Percentiles rank a stretch among this genome's conserved stretches.
Conservation (phyloP, 306 rosid genomes). For the Acacia crassicarpa region DNA sequence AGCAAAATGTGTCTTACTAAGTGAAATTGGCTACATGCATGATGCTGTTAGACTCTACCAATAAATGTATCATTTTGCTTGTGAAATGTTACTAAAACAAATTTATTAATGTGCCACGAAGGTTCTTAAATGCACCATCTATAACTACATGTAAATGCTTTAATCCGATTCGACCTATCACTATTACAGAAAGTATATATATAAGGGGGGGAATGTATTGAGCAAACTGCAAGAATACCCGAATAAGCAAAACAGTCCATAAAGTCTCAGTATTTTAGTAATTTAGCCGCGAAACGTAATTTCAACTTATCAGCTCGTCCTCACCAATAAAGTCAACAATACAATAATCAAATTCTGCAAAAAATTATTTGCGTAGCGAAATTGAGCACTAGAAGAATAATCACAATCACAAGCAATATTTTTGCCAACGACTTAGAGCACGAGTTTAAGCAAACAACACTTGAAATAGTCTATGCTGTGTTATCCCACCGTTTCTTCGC, state of each 20-base stretch:
- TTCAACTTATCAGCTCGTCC: background rate
- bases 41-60: background rate
- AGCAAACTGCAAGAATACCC: background rate
- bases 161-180: background rate
- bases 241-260: constrained; percentile 15
- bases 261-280: background rate
- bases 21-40: background rate
- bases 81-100: background rate
- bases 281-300: constrained; percentile 7
- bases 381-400: background rate
- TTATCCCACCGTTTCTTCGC: background rate
- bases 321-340: background rate
- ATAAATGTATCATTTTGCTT: background rate
- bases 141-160: background rate
- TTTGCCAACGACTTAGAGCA: constrained; percentile 19
- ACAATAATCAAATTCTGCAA: background rate
- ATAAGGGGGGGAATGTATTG: background rate
- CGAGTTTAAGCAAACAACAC: constrained; percentile 6
- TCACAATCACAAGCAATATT: background rate
- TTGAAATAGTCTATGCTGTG: background rate
- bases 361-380: background rate
- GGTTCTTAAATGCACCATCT: background rate
- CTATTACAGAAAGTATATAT: background rate
- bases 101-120: background rate
- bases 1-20: background rate